These are phyloP conservation scores for Raddia guianensis DNA, from an alignment of 176 grass and related monocot genomes.

Conservation along the genomic window DNA sequence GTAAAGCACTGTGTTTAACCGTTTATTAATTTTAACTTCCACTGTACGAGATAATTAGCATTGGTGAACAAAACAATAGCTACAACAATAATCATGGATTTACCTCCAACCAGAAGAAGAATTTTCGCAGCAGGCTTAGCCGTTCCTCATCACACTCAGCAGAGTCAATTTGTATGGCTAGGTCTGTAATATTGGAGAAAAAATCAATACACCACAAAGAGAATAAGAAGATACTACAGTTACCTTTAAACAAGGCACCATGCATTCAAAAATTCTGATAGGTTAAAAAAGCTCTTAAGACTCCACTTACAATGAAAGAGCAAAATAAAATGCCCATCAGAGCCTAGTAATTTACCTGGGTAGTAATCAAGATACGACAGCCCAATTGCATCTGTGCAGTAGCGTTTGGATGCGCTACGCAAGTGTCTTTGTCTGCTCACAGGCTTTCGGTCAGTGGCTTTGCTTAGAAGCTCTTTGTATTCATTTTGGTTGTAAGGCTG, in stretches of 20 bases:
- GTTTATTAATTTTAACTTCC: background rate
- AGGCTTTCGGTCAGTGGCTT: constrained; percentile 55
- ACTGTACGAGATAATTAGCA: background rate
- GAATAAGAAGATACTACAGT: background rate
- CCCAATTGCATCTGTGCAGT: constrained; percentile 44
- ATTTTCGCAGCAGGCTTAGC: constrained; percentile 59
- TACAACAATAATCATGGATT: constrained; percentile 17
- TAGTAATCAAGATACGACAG: constrained; percentile 70
- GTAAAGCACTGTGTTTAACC: background rate
- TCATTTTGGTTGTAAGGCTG: constrained; percentile 60
- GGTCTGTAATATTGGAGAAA: constrained; percentile 45
- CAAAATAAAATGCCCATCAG: background rate
- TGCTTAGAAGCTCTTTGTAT: constrained; percentile 62
- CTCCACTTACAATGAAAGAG: background rate
- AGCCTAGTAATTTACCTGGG: constrained; percentile 41
- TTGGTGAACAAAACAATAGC: background rate
- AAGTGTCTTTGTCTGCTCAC: constrained; percentile 56
- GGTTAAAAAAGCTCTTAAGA: background rate
- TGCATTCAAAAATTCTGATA: background rate
- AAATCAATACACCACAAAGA: constrained; percentile 7
- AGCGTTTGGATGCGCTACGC: constrained; percentile 56
- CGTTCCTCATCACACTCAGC: constrained; percentile 46
- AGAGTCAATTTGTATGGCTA: constrained; percentile 51
- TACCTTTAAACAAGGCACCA: background rate
- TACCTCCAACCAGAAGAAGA: constrained; percentile 91